Evolutionary conservation across 176 grass and related monocot genomes (phyloP), one percentile per base, ranked within the genome.

Genomic region (Triticum urartu): DNA sequence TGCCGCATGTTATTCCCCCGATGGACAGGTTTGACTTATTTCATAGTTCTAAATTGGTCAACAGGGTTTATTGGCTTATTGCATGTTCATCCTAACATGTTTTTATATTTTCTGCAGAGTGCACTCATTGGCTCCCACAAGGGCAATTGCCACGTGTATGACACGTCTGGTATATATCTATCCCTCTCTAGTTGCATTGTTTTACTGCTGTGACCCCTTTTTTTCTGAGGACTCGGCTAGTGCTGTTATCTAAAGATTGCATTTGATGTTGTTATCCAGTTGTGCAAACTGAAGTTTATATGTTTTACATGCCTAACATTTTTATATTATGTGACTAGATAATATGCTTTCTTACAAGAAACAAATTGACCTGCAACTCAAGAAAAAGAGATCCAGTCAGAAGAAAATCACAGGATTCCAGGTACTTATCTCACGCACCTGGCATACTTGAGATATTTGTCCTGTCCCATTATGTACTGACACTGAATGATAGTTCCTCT

Each of bases 391-490:
- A 86, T 98, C 92, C 74, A 88, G 64, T 47, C 94, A 91, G 69
- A 98, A 96, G 92, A 98, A 98, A 91, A 93, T 96, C 64, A 98
- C 97, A 85, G 97, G 97, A 68, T 94, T 98, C 81, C 92, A 98
- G 97, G 97, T 98, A 81, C 47, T 87, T 86, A 67, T 85, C 50
- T 74, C 34, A 82, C 47, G 60, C 47, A 68, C 75, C 22, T 47
- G 22, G 25, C 48, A 26, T 17, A 70, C 47, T 75, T 64, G 24
- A 72, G 56, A 78, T 90, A 54, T 4, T 86, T 84, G 59, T 68
- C 5, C 38, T 88, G 78, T 56, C 7, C 38, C 84, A 83, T 70
- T 22, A 61, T 68, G 65, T 34, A 91, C 70, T 81, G 75, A 54
- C 40, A 91, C 86, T 69, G 69, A 91, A 68, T 87, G 68, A 40